Evolutionary conservation across 2,329 filamentous ascomycete species (phyloP), one percentile per base, ranked within the genome.

Genomic region (Phialophora macrospora): DNA sequence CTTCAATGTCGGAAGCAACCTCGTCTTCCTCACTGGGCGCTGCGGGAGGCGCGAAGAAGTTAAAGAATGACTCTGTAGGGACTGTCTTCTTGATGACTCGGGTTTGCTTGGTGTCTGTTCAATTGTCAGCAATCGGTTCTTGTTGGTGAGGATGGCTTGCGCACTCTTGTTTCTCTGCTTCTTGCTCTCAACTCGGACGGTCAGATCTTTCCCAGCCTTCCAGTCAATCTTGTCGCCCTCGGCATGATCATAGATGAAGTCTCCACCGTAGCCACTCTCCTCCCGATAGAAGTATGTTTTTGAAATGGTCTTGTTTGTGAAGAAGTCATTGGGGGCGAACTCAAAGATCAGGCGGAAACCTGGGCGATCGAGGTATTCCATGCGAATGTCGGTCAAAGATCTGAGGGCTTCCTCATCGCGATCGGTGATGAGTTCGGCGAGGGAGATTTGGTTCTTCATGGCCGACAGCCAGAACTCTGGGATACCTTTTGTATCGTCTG

Each of bases 231-330:
- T 95, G 79, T 97, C 92, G 71, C 96, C 95, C 80, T 99, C 94
- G 64, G 96, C 95, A 77, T 99, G 95, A 78, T 99, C 95, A 78
- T 99, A 99, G 80, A 99, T 98, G 82, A 98, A 99, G 80, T 99
- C 96, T 73, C 95, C 96, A 73, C 94, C 95, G 76, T 99, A 99
- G 66, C 95, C 95, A 75, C 90, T 97, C 86, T 99, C 95, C 77
- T 95, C 96, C 82, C 97, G 94, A 83, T 99, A 99, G 84, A 88
- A 98, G 83, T 99, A 99, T 66, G 94, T 97, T 87, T 99, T 99
- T 76, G 92, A 93, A 79, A 99, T 88, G 73, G 87, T 91, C 85
- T 96, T 97, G 87, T 99, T 98, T 79, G 88, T 90, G 87, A 99
- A 99, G 83, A 90, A 98, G 71, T 96, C 91, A 81, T 99, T 99